Evolutionary conservation across 78 protist genomes (phyloP).

Genomic region (slime mould (Dictyostelium discoideum)): DNA sequence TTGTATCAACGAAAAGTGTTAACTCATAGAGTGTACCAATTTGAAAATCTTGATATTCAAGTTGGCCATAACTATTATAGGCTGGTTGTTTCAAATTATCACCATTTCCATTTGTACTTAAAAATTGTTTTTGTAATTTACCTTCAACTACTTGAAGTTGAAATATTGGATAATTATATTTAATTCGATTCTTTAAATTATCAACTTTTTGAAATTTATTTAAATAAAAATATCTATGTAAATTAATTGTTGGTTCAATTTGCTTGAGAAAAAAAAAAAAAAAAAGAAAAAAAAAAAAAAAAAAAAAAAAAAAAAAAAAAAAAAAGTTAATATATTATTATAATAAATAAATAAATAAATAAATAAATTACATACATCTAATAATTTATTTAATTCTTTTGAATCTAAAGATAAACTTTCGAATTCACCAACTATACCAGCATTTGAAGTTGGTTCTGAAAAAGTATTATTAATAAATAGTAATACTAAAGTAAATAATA

Average conservation of each 20-base stretch:
- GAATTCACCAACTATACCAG: slow-evolving; percentile 28
- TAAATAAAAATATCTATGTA: slow-evolving; percentile 20
- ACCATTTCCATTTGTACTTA: not conserved
- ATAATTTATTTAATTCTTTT: not conserved
- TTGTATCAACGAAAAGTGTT: not conserved
- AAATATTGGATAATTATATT: not conserved
- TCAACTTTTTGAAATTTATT: not conserved
- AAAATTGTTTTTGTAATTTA: not conserved
- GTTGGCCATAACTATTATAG: not conserved
- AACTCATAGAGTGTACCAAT: slow-evolving; percentile 6
- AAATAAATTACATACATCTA: not conserved
- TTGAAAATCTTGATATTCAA: not conserved
- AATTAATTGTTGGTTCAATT: not conserved
- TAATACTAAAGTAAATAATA: not conserved
- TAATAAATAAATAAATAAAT: not conserved
- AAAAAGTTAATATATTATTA: not conserved
- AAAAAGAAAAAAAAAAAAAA: no score
- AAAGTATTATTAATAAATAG: not conserved
- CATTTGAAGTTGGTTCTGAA: not conserved
- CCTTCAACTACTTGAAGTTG: not conserved
- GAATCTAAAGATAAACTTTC: not conserved
- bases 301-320: no score
- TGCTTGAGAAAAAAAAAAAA: not conserved
- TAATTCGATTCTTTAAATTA: not conserved
- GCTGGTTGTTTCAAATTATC: not conserved